Evolutionary conservation across 352 stramenopile genomes (phyloP).

Genomic region (Globisporangium cederbergense): DNA sequence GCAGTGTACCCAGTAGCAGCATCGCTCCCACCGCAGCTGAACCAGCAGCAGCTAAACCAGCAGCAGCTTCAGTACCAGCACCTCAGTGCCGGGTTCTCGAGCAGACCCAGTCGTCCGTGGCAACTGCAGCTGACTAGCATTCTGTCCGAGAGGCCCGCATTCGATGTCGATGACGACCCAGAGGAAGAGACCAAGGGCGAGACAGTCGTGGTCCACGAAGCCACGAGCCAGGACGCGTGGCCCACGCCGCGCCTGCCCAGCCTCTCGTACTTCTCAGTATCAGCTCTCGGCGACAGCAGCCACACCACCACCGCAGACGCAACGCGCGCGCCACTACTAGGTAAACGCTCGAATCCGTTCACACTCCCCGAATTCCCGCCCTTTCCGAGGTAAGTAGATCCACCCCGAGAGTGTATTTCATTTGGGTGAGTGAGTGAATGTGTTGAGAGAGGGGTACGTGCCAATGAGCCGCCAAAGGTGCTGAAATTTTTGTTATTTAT

Average conservation of each 20-base stretch:
- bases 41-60: neutral
- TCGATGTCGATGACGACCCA: neutral
- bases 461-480: too few species aligned
- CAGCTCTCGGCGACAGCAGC: neutral
- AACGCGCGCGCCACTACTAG: neutral
- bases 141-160: neutral
- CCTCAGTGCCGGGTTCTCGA: neutral
- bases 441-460: too few species aligned
- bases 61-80: neutral
- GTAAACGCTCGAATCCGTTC: constrained; percentile 9
- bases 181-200: constrained; percentile 9
- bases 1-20: neutral
- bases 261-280: constrained; percentile 6
- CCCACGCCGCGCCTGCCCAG: neutral
- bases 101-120: constrained; percentile 6
- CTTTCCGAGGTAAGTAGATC: neutral
- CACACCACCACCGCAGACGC: neutral
- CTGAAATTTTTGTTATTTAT: too few species aligned
- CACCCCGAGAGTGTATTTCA: neutral
- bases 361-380: neutral
- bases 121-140: constrained; percentile 16
- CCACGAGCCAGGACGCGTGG: neutral
- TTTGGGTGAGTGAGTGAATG: neutral
- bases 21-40: neutral
- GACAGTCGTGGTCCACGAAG: neutral